Conservation (phyloP, 2,329 filamentous ascomycete species). For the Fusarium papillatum region DNA sequence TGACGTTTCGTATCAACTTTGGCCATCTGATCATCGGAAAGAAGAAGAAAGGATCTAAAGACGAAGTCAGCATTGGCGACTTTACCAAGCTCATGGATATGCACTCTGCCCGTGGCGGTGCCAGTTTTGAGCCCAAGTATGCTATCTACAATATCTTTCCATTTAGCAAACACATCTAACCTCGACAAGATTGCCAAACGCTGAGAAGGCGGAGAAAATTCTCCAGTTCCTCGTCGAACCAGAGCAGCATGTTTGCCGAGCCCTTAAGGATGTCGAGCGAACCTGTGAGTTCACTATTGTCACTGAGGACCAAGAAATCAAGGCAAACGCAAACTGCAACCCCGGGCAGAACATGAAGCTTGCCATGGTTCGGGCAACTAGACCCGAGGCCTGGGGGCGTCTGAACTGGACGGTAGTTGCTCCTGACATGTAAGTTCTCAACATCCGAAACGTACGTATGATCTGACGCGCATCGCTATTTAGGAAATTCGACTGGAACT, state of each 20-base stretch:
- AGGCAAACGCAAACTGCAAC: conserved; percentile 29
- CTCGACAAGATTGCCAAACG: conserved; percentile 27
- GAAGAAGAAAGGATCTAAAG: conserved; percentile 41
- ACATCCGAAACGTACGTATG: too few species aligned
- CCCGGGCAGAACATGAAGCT: conserved; percentile 29
- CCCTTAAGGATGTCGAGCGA: conserved; percentile 18
- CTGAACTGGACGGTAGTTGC: conserved; percentile 51
- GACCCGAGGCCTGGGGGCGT: conserved; percentile 36
- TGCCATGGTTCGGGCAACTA: conserved; percentile 38
- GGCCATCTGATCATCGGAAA: conserved; percentile 45
- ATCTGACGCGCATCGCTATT: conserved; percentile 18
- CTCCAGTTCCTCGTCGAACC: conserved; percentile 30
- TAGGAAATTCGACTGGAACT: conserved; percentile 52
- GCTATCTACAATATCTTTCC: neutral
- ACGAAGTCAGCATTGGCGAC: conserved; percentile 40
- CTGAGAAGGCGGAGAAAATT: conserved; percentile 26
- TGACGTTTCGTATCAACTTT: conserved; percentile 51
- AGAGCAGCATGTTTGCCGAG: conserved; percentile 25
- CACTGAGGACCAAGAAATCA: conserved; percentile 36
- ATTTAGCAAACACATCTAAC: conserved; percentile 17
- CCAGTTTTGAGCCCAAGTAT: conserved; percentile 45
- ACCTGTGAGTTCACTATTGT: conserved; percentile 39
- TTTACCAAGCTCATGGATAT: conserved; percentile 42
- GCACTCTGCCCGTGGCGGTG: conserved; percentile 49
- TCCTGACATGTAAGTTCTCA: conserved; percentile 50